These are phyloP conservation scores for Aristolochia contorta DNA, from an alignment of 164 flowering plant species.

Conservation along the genomic window DNA sequence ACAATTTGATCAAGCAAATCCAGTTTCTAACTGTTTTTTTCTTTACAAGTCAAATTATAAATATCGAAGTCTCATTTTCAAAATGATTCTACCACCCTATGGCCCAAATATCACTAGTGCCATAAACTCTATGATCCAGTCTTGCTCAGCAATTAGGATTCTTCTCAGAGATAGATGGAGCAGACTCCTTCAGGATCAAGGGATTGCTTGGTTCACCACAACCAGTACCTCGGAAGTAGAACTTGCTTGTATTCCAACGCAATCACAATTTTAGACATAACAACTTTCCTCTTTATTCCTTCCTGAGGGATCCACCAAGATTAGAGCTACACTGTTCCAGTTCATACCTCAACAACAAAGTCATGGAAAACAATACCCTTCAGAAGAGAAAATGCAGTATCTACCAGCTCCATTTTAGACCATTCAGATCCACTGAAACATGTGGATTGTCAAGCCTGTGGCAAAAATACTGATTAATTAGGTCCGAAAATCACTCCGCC, in stretches of 20 bases:
- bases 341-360: conserved; percentile 71
- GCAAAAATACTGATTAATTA: no score
- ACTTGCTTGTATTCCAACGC: conserved; percentile 75
- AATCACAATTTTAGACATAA: conserved; percentile 67
- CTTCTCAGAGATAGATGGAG: conserved; percentile 77
- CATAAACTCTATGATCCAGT: conserved; percentile 49
- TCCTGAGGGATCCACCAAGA: conserved; percentile 76
- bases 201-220: conserved; percentile 85
- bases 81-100: no score
- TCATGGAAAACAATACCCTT: conserved; percentile 70
- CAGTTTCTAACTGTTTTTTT: no score
- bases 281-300: conserved; percentile 88
- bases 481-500: no score
- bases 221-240: conserved; percentile 76
- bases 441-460: no score
- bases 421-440: no score
- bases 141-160: conserved; percentile 82
- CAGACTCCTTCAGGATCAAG: conserved; percentile 70
- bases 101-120: no score
- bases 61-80: no score
- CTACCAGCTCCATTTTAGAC: no score
- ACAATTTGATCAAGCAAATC: no score
- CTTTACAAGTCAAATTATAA: no score
- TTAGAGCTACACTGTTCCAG: conserved; percentile 58
- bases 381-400: not conserved